Evolutionary conservation across 1,139 yeast species (phyloP).

Genomic region (Hansenula sp.): DNA sequence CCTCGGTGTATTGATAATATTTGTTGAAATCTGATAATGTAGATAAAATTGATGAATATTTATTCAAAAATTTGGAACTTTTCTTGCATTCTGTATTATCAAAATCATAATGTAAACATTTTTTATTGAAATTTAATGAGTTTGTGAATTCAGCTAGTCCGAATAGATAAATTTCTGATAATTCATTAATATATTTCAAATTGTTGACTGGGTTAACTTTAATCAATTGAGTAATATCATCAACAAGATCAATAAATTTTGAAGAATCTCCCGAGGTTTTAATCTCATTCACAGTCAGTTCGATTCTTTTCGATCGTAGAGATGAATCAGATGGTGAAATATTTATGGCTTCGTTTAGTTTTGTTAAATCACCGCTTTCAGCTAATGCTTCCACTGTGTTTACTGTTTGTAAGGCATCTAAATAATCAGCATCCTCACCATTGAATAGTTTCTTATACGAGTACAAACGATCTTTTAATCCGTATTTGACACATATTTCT

Average conservation of each 20-base stretch:
- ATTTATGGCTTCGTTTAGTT: conserved; percentile 19
- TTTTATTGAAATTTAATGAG: conserved; percentile 47
- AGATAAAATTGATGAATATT: conserved; percentile 30
- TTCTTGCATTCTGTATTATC: conserved; percentile 55
- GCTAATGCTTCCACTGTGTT: conserved; percentile 14
- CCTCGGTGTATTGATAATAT: conserved; percentile 33
- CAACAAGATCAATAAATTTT: conserved; percentile 15
- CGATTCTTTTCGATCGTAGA: conserved; percentile 26
- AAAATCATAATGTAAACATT: conserved; percentile 68
- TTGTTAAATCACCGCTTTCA: conserved; percentile 11
- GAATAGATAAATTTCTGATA: conserved; percentile 44
- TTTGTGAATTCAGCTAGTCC: conserved; percentile 48
- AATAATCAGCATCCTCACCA: conserved; percentile 6
- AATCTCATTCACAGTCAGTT: conserved; percentile 24
- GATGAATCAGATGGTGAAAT: conserved; percentile 26
- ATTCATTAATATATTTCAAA: conserved; percentile 16
- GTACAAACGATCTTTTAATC: conserved; percentile 33
- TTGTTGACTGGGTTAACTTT: conserved; percentile 14
- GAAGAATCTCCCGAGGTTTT: conserved; percentile 5
- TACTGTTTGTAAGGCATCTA: conserved; percentile 6
- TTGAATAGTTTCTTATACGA: not conserved
- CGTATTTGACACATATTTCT: conserved; percentile 43
- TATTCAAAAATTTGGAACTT: conserved; percentile 45
- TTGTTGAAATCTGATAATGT: conserved; percentile 19
- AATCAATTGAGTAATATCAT: conserved; percentile 18